Evolutionary conservation across 768 basidiomycete genomes (phyloP).

Genomic region (Krasilnikovozyma curviuscula): DNA sequence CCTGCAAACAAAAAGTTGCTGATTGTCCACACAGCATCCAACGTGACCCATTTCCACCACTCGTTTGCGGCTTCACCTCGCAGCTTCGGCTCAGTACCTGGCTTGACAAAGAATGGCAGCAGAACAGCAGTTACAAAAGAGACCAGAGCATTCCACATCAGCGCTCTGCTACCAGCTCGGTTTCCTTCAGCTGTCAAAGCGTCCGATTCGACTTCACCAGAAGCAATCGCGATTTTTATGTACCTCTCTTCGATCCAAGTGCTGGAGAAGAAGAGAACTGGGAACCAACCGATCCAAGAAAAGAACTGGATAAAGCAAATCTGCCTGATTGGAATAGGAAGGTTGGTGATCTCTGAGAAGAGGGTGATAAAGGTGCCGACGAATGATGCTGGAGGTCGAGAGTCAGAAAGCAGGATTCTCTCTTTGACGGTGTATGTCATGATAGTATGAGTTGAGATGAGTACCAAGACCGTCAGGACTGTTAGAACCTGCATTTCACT

Average conservation of each 20-base stretch:
- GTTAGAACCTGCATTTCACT: constrained; percentile 66
- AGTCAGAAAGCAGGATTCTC: constrained; percentile 40
- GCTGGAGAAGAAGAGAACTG: constrained; percentile 69
- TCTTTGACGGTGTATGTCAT: constrained; percentile 40
- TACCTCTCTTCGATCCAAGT: constrained; percentile 77
- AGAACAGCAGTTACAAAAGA: constrained; percentile 47
- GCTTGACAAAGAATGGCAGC: constrained; percentile 41
- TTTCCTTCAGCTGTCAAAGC: constrained; percentile 49
- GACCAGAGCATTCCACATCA: constrained; percentile 57
- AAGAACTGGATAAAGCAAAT: constrained; percentile 44
- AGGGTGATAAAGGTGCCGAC: constrained; percentile 37
- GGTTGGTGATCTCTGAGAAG: constrained; percentile 45
- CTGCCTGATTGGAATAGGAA: constrained; percentile 56
- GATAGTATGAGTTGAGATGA: constrained; percentile 45
- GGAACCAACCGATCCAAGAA: constrained; percentile 81
- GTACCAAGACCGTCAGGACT: constrained; percentile 47
- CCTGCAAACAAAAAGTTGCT: constrained; percentile 52
- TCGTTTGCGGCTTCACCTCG: neutral
- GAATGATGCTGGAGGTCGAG: constrained; percentile 21
- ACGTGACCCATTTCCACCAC: constrained; percentile 18
- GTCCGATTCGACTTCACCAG: constrained; percentile 17
- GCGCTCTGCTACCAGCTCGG: constrained; percentile 60
- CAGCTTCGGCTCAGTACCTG: constrained; percentile 11
- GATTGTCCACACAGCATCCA: constrained; percentile 45
- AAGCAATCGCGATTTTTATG: constrained; percentile 29